Percentiles rank a stretch among this genome's conserved stretches.
phyloP scores from a whole-genome alignment of 225 moss, liverwort and hornwort genomes.

The Marchantia paleacea region DNA sequence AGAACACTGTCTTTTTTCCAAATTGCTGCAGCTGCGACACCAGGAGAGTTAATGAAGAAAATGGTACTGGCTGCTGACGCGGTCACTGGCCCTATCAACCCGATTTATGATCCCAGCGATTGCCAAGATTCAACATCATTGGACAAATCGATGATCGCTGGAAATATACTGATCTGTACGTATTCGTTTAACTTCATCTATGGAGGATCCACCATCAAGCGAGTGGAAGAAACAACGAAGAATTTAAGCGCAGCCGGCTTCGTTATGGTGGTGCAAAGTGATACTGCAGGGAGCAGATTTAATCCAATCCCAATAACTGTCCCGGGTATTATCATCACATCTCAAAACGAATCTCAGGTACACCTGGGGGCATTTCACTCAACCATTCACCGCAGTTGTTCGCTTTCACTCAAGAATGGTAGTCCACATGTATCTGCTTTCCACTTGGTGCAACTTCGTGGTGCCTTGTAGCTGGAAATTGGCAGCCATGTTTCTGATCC shows the following conservation, averaged over 20 bases:
- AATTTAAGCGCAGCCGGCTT: slow-evolving; percentile 63
- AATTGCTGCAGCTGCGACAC: slow-evolving; percentile 38
- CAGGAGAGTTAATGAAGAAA: slow-evolving; percentile 28
- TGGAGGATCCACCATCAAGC: slow-evolving; percentile 57
- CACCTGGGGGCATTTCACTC: neutral
- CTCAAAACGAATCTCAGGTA: slow-evolving; percentile 46
- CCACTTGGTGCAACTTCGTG: no score
- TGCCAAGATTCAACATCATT: slow-evolving; percentile 42
- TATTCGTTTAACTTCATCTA: slow-evolving; percentile 68
- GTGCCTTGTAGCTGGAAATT: neutral
- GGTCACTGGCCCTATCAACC: slow-evolving; percentile 29
- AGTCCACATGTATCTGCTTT: neutral
- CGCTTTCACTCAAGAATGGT: neutral
- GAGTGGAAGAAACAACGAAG: slow-evolving; percentile 46
- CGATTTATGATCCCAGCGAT: slow-evolving; percentile 40
- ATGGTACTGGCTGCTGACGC: slow-evolving; percentile 45
- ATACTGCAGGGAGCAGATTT: slow-evolving; percentile 60
- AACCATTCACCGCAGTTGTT: neutral
- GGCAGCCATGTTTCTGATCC: neutral
- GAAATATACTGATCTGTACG: slow-evolving; percentile 46
- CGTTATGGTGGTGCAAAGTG: slow-evolving; percentile 66
- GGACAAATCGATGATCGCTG: slow-evolving; percentile 24
- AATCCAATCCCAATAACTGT: slow-evolving; percentile 54
- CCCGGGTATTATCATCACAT: slow-evolving; percentile 49
- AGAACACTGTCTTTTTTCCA: neutral